These are phyloP conservation scores for Penicillium egyptiacum DNA, from an alignment of 495 filamentous ascomycete species.

Conservation along the genomic window DNA sequence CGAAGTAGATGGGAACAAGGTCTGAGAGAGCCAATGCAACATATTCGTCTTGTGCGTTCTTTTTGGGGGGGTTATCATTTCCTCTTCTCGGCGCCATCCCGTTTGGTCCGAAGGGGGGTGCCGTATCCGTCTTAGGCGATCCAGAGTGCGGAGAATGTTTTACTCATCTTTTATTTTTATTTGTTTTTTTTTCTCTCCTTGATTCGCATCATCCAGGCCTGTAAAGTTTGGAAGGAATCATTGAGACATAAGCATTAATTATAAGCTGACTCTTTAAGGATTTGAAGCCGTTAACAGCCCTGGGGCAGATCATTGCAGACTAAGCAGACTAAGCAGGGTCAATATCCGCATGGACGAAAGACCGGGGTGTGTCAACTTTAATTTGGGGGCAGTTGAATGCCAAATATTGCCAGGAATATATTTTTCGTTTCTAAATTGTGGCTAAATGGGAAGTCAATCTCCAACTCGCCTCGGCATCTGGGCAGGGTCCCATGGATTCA, in stretches of 20 bases:
- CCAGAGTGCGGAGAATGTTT: conserved; percentile 20
- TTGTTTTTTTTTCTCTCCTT: not conserved
- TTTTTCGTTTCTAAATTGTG: not conserved
- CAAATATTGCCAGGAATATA: not conserved
- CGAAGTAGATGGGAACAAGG: not conserved
- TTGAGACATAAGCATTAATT: not conserved
- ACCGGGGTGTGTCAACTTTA: conserved; percentile 35
- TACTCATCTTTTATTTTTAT: not conserved
- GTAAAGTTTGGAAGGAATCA: not conserved
- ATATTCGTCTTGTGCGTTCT: not conserved
- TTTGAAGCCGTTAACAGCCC: conserved; percentile 25
- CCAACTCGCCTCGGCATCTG: not conserved
- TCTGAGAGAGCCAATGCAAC: not conserved
- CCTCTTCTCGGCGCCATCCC: conserved; percentile 12
- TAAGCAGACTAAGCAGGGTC: conserved; percentile 29
- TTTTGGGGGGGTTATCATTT: conserved; percentile 6
- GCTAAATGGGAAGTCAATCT: not conserved
- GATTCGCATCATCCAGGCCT: not conserved
- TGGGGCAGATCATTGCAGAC: conserved; percentile 23
- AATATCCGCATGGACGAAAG: conserved; percentile 22
- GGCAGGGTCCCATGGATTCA: not conserved
- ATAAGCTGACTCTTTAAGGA: not conserved
- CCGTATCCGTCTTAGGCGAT: conserved; percentile 12
- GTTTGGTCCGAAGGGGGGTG: conserved; percentile 2
- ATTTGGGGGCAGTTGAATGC: conserved; percentile 14